Evolutionary conservation across 306 rosid species (phyloP).

Genomic region (Datisca glomerata): DNA sequence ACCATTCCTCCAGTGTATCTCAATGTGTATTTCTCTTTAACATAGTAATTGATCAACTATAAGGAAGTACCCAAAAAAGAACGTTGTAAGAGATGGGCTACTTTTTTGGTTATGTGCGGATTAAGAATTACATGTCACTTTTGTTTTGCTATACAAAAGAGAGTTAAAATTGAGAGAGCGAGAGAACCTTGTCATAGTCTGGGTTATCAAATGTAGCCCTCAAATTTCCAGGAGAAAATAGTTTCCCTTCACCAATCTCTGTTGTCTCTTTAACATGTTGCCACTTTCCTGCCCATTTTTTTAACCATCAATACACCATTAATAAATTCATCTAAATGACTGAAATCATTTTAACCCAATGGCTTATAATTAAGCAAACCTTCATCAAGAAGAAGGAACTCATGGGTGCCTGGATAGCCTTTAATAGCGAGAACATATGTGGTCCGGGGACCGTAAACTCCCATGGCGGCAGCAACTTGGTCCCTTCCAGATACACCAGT

Average conservation of each 20-base stretch:
- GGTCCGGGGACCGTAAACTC: slow-evolving; percentile 91
- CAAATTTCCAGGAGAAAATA: slow-evolving; percentile 97
- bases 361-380: slow-evolving; percentile 28
- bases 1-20: slow-evolving; percentile 99
- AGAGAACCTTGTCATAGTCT: slow-evolving; percentile 59
- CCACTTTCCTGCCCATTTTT: slow-evolving; percentile 73
- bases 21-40: slow-evolving; percentile 83
- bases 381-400: slow-evolving; percentile 93
- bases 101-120: no score
- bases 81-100: slow-evolving; percentile 12
- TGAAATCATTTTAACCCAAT: no score
- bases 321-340: no score
- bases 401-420: slow-evolving; percentile 85
- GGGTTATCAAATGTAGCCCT: slow-evolving; percentile 94
- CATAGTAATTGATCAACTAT: slow-evolving; percentile 77
- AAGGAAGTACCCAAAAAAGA: slow-evolving; percentile 11
- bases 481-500: slow-evolving; percentile 81
- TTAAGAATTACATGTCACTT: no score
- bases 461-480: slow-evolving; percentile 99
- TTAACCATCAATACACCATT: no score
- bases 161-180: background rate
- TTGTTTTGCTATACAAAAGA: no score
- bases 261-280: slow-evolving; percentile 95
- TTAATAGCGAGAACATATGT: slow-evolving; percentile 87
- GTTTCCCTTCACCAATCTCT: slow-evolving; percentile 87